These are phyloP conservation scores for Coemansia sp. DNA, from an alignment of 192 early-diverging fungal genomes.

Conservation along the genomic window DNA sequence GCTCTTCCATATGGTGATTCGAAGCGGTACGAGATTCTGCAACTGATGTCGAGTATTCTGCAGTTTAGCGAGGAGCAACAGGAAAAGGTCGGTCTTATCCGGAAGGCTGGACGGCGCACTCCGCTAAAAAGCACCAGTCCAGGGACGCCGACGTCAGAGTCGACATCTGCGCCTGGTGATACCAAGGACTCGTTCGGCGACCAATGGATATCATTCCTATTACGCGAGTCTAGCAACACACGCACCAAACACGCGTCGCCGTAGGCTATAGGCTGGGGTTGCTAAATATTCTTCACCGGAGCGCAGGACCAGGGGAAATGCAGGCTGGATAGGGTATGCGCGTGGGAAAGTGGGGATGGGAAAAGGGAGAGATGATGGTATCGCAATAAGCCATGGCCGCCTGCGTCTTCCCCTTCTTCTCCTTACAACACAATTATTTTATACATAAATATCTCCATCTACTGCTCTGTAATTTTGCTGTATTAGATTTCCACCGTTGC, in stretches of 20 bases:
- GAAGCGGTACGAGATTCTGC: conserved; percentile 89
- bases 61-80: conserved; percentile 88
- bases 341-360: background rate
- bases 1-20: conserved; percentile 81
- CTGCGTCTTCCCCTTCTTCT: background rate
- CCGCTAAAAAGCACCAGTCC: conserved; percentile 42
- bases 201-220: conserved; percentile 77
- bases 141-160: conserved; percentile 55
- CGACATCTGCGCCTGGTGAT: conserved; percentile 19
- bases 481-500: no score
- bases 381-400: background rate
- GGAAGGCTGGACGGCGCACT: conserved; percentile 56
- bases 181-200: conserved; percentile 72
- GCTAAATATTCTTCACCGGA: background rate
- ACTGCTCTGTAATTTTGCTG: background rate
- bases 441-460: background rate
- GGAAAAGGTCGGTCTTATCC: conserved; percentile 73
- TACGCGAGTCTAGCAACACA: conserved; percentile 59
- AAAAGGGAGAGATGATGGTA: background rate
- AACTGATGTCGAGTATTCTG: conserved; percentile 85
- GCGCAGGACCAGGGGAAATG: conserved; percentile 13
- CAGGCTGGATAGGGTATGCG: background rate
- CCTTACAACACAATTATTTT: background rate
- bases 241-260: conserved; percentile 9
- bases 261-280: background rate